phyloP scores from a whole-genome alignment of 2,329 filamentous ascomycete species.

The Talaromyces sp. region DNA sequence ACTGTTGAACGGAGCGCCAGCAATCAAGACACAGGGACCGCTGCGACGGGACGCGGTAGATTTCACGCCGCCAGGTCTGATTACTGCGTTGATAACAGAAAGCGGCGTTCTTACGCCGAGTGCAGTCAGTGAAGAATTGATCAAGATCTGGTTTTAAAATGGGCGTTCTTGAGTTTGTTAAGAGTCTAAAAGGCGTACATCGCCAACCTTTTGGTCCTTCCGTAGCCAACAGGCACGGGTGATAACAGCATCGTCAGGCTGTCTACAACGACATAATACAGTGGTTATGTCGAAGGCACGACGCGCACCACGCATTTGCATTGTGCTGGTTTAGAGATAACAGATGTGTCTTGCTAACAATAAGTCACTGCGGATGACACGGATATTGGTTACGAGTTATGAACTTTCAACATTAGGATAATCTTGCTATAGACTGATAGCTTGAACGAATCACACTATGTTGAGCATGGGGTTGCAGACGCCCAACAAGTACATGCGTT shows the following conservation, averaged over 20 bases:
- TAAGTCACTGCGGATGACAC: neutral
- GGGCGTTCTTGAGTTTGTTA: neutral
- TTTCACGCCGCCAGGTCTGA: constrained; percentile 54
- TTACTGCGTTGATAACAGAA: constrained; percentile 61
- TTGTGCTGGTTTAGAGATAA: neutral
- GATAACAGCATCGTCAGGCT: neutral
- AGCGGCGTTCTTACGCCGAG: constrained; percentile 58
- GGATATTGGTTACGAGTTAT: neutral
- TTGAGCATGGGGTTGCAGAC: neutral
- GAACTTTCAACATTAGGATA: neutral
- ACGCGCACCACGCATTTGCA: neutral
- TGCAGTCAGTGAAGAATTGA: constrained; percentile 61
- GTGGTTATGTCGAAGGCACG: neutral
- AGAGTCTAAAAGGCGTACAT: constrained; percentile 6
- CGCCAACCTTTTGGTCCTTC: neutral
- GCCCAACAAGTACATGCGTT: neutral
- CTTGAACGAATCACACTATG: neutral
- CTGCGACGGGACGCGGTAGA: constrained; percentile 36
- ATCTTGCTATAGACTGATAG: neutral
- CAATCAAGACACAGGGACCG: constrained; percentile 7
- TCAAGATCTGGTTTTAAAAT: constrained; percentile 54
- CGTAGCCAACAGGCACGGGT: neutral
- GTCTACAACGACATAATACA: neutral
- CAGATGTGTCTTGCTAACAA: neutral
- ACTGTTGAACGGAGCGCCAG: constrained; percentile 12